phyloP scores from a whole-genome alignment of 495 filamentous ascomycete genomes.

The Astrocystis sublimbata region DNA sequence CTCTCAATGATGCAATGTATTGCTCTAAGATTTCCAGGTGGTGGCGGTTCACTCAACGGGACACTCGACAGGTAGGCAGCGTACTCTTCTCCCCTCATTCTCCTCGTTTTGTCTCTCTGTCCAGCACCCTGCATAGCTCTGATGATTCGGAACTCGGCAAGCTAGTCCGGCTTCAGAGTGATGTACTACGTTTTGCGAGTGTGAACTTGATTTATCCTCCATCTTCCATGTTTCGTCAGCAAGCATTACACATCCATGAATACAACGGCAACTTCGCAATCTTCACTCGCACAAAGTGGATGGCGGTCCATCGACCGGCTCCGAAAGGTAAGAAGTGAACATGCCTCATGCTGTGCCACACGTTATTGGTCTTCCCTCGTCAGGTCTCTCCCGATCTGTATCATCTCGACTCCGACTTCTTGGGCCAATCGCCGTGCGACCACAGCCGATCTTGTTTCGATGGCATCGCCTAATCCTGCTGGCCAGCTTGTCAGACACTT shows the following conservation, averaged over 20 bases:
- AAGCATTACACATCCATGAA: slow-evolving; percentile 19
- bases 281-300: not conserved
- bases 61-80: slow-evolving; percentile 83
- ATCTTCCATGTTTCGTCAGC: slow-evolving; percentile 17
- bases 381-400: not conserved
- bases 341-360: not conserved
- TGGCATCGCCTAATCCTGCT: slow-evolving; percentile 41
- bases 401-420: slow-evolving; percentile 2
- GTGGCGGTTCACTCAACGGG: slow-evolving; percentile 70
- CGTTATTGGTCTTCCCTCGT: not conserved
- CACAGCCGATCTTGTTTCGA: slow-evolving; percentile 40
- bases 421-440: slow-evolving; percentile 42
- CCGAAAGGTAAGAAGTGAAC: not conserved
- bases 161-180: slow-evolving; percentile 34
- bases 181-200: slow-evolving; percentile 37
- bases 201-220: slow-evolving; percentile 31
- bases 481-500: slow-evolving; percentile 40
- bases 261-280: slow-evolving; percentile 26
- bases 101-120: slow-evolving; percentile 19
- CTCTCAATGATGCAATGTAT: slow-evolving; percentile 72
- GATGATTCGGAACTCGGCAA: slow-evolving; percentile 42
- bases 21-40: slow-evolving; percentile 68
- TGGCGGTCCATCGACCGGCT: not conserved
- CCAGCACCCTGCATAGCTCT: slow-evolving; percentile 43
- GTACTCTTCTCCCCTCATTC: slow-evolving; percentile 30